Evolutionary conservation across 1,139 yeast species (phyloP).

Genomic region (Yamadazyma diddensiae): DNA sequence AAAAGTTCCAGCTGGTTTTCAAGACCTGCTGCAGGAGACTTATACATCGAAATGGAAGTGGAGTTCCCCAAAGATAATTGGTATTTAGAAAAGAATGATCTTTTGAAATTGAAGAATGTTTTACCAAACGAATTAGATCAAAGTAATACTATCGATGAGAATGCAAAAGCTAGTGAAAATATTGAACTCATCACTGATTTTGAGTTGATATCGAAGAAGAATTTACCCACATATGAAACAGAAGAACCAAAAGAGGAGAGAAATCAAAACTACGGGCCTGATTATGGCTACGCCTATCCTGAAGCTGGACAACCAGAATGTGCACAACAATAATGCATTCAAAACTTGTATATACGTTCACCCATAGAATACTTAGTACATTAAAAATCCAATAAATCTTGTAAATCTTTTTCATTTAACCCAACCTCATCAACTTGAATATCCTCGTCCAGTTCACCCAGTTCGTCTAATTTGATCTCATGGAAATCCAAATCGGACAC

Average conservation of each 20-base stretch:
- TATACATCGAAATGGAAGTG: constrained; percentile 67
- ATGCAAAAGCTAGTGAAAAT: constrained; percentile 34
- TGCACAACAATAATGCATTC: constrained; percentile 15
- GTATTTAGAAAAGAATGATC: constrained; percentile 67
- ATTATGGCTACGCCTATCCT: constrained; percentile 4
- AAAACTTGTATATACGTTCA: neutral
- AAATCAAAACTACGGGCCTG: constrained; percentile 1
- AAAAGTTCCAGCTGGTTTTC: constrained; percentile 30
- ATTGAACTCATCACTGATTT: constrained; percentile 43
- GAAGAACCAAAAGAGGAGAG: constrained; percentile 3
- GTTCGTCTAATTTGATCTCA: neutral
- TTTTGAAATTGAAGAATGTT: constrained; percentile 49
- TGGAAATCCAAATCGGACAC: no score
- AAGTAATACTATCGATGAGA: constrained; percentile 21
- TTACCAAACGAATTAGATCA: constrained; percentile 45
- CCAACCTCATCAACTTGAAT: constrained; percentile 24
- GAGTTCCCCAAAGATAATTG: constrained; percentile 84
- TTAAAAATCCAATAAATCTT: constrained; percentile 35
- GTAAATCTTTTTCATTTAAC: constrained; percentile 32
- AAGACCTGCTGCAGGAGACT: constrained; percentile 55
- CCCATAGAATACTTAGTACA: neutral
- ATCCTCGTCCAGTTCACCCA: constrained; percentile 5
- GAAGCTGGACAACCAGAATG: constrained; percentile 36
- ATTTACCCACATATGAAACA: constrained; percentile 37
- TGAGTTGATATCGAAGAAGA: constrained; percentile 23